These are phyloP conservation scores for Oryza rufipogon DNA, from an alignment of 176 grass and related monocot genomes.

Conservation along the genomic window DNA sequence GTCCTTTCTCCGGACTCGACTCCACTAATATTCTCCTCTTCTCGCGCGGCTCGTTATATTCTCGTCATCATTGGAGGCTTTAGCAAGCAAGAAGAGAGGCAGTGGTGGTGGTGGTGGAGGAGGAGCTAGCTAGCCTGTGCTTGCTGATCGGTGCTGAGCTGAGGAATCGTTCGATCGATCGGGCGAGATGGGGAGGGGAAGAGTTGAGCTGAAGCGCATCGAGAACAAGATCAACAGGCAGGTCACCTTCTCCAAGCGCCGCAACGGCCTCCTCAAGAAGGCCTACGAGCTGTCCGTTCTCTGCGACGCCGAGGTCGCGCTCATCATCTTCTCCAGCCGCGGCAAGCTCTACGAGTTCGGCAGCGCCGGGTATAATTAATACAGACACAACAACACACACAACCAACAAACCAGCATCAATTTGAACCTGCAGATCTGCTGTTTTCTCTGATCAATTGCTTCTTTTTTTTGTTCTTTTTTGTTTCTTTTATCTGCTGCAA, in stretches of 20 bases:
- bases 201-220: constrained; percentile 91
- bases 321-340: constrained; percentile 94
- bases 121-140: not conserved
- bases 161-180: too few species aligned
- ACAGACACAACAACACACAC: not conserved
- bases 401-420: not conserved
- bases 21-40: constrained; percentile 34
- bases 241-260: constrained; percentile 97
- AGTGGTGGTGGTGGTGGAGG: not conserved
- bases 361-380: constrained; percentile 53
- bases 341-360: constrained; percentile 98
- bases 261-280: constrained; percentile 92
- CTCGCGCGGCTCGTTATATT: constrained; percentile 38
- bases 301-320: constrained; percentile 93
- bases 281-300: constrained; percentile 94
- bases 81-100: not conserved
- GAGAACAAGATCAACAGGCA: constrained; percentile 98
- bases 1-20: constrained; percentile 30
- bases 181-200: constrained; percentile 77
- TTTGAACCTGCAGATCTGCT: constrained; percentile 13
- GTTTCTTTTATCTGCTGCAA: constrained; percentile 3
- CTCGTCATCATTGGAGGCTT: constrained; percentile 10
- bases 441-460: not conserved
- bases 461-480: not conserved
- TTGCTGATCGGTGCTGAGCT: constrained; percentile 10